Conservation (phyloP, 148 eudicot species). For the Silene uniflora region DNA sequence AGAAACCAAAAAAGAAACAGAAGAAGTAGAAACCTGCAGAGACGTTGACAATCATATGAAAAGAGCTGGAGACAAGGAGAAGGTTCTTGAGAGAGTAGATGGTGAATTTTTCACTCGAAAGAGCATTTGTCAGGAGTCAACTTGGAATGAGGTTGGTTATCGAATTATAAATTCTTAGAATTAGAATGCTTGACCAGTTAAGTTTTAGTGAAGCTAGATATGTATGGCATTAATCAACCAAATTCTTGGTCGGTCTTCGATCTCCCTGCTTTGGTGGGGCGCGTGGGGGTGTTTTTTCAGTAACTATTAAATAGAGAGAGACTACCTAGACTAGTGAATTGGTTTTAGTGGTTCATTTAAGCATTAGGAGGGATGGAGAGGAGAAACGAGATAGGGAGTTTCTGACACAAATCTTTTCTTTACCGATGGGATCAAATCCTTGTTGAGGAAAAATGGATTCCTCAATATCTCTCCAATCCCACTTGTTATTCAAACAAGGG, state of each 20-base stretch:
- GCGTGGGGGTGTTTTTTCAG: not conserved
- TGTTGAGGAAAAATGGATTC: no score
- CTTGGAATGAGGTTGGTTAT: not conserved
- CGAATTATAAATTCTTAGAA: constrained; percentile 4
- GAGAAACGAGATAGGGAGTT: no score
- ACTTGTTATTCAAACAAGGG: no score
- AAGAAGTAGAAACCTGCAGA: no score
- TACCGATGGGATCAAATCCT: no score
- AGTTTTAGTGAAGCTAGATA: not conserved
- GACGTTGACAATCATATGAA: not conserved
- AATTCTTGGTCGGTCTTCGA: not conserved
- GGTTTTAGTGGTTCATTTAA: constrained; percentile 1
- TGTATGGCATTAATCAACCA: not conserved
- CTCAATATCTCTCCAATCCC: no score
- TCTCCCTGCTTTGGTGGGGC: not conserved
- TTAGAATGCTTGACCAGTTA: constrained; percentile 4
- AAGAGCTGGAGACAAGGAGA: not conserved
- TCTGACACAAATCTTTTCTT: no score
- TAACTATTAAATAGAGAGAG: not conserved
- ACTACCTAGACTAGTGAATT: not conserved
- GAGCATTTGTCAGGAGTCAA: not conserved
- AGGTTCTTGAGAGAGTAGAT: constrained; percentile 2
- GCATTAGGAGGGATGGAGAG: no score
- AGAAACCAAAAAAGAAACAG: not conserved
- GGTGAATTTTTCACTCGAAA: not conserved